Percentiles rank a stretch among this genome's conserved stretches.
These are phyloP conservation scores for Amyloporia xantha DNA, from an alignment of 768 basidiomycete species.

Conservation along the genomic window DNA sequence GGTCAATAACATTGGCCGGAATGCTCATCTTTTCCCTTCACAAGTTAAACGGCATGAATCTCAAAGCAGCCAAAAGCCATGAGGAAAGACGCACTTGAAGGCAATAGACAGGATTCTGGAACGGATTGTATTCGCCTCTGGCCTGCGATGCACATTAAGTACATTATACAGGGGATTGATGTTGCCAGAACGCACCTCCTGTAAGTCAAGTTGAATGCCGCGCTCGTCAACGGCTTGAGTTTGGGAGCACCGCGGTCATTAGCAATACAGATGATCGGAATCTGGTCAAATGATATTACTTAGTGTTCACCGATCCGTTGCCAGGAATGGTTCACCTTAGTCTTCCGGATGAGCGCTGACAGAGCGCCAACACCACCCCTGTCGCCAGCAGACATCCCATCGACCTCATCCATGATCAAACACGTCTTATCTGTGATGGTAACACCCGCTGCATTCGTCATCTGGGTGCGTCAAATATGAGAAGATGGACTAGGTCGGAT, in stretches of 20 bases:
- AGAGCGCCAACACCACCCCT: constrained; percentile 94
- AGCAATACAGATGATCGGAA: constrained; percentile 96
- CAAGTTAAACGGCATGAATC: no score
- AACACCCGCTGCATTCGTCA: constrained; percentile 64
- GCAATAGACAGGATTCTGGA: constrained; percentile 84
- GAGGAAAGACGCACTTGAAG: constrained; percentile 80
- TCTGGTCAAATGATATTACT: no score
- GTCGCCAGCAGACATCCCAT: constrained; percentile 98
- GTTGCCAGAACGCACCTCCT: constrained; percentile 64
- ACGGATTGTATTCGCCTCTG: constrained; percentile 66
- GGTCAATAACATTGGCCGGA: constrained; percentile 87
- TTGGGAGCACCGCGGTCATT: constrained; percentile 88
- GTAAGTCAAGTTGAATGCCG: constrained; percentile 74
- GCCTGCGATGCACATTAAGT: constrained; percentile 41
- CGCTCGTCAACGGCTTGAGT: constrained; percentile 74
- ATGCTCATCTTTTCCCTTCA: constrained; percentile 87
- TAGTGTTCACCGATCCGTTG: neutral
- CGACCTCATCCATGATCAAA: constrained; percentile 99
- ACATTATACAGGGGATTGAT: neutral
- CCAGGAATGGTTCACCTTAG: constrained; percentile 74
- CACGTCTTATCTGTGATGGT: constrained; percentile 74
- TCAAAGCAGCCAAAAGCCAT: no score
- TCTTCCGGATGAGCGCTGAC: constrained; percentile 88
- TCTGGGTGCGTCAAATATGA: constrained; percentile 24
- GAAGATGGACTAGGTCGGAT: neutral